Base-by-base conservation (phyloP, 768 basidiomycete genomes). In the Rhodotorula paludigena region DNA sequence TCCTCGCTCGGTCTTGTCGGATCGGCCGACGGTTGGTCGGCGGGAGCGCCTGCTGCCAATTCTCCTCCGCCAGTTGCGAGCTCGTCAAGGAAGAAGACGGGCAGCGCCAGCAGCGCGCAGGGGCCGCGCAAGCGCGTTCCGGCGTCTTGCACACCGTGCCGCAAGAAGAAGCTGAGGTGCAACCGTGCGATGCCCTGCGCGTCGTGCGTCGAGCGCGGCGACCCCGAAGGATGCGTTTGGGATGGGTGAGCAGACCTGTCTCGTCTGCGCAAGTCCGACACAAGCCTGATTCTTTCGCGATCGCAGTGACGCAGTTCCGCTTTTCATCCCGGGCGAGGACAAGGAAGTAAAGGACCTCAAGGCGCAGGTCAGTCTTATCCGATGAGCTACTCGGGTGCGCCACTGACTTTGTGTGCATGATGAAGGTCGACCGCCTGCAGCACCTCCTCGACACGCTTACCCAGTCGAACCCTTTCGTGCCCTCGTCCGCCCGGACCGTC, bases 121-220 rank as follows among this genome's bases (percentile, higher is more conserved):
- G 57, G 35, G 45, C 53, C 57, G 35, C 35, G 66, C 3, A 63
- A 63, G 30, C 41, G 66, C 0, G 62, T 63, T 0, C 61, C 66
- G 18, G 66, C 66, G n/a, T 58, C 57, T 12, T 68, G 66, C 39
- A 56, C 52, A 8, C 66, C 66, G 14, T 70, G 66, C 36, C 16
- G 66, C 25, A 57, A 57, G 57, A 68, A 68, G 66, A 68, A 68
- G 57, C 58, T 68, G 30, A 36, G 63, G 45, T 68, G 66, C 41
- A 55, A 68, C 44, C 55, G 67, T 15, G 35, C 52, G 14, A 33
- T 68, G n/a, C 67, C 67, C 21, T 68, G 67, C 35, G 48, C 62
- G 23, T 68, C 67, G 6, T 68, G 67, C 47, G 41, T 68, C 25
- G 62, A 53, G 16, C 64, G 65, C 0, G 69, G 69, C 0, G 61